phyloP scores from a whole-genome alignment of 768 basidiomycete genomes.

The Hygrocybe coccinea region DNA sequence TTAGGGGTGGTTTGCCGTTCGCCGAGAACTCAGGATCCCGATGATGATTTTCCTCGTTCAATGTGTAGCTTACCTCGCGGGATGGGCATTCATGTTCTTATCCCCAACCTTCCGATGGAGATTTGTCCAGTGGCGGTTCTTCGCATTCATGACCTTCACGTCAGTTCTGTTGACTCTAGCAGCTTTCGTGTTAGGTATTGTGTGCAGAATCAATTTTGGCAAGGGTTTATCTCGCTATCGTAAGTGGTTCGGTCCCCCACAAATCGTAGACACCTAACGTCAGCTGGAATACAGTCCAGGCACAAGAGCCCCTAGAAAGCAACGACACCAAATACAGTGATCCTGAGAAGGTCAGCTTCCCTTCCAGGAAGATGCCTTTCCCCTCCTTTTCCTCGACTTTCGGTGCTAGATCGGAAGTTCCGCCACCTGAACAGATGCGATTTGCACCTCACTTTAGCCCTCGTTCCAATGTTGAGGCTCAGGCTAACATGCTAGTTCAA shows the following conservation, averaged over 20 bases:
- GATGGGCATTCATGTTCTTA: constrained; percentile 71
- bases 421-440: constrained; percentile 34
- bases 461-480: constrained; percentile 38
- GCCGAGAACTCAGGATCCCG: constrained; percentile 54
- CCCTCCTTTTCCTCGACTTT: constrained; percentile 50
- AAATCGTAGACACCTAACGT: neutral
- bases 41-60: constrained; percentile 62
- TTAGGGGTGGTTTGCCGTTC: constrained; percentile 74
- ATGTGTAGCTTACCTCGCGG: constrained; percentile 56
- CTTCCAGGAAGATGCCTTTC: constrained; percentile 45
- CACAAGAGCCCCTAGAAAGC: constrained; percentile 45
- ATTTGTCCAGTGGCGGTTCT: constrained; percentile 70
- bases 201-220: constrained; percentile 72
- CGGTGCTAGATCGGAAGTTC: constrained; percentile 32
- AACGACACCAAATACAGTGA: constrained; percentile 24
- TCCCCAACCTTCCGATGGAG: constrained; percentile 72
- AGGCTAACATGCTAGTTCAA: constrained; percentile 34
- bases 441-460: constrained; percentile 22
- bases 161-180: constrained; percentile 54
- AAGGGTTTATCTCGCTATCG: constrained; percentile 66
- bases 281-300: constrained; percentile 42
- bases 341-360: constrained; percentile 59
- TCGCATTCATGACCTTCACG: constrained; percentile 54
- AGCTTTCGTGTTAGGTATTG: constrained; percentile 55
- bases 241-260: constrained; percentile 33